Evolutionary conservation across 441 rosid species (phyloP).

Genomic region (Eruca vesicaria): DNA sequence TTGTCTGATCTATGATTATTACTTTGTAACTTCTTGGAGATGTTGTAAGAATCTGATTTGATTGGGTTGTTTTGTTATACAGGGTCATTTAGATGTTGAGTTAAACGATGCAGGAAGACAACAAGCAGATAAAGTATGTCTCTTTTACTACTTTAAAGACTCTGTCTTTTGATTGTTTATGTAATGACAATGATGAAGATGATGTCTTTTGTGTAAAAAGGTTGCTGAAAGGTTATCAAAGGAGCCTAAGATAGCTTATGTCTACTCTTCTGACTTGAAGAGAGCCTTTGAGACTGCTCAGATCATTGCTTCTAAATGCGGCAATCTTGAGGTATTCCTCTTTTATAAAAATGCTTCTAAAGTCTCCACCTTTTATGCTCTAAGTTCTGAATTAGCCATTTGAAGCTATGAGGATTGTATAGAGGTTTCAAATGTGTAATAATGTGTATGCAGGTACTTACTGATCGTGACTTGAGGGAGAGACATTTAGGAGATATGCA

Average conservation of each 20-base stretch:
- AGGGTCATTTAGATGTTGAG: conserved; percentile 67
- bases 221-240: conserved; percentile 64
- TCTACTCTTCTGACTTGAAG: conserved; percentile 82
- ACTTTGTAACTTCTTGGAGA: neutral
- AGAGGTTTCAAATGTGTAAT: neutral
- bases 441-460: conserved; percentile 51
- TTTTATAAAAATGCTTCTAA: neutral
- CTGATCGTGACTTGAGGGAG: conserved; percentile 65
- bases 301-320: conserved; percentile 62
- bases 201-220: conserved; percentile 9
- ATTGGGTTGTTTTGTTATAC: neutral
- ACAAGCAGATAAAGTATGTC: conserved; percentile 51
- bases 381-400: neutral
- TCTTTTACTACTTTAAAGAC: neutral
- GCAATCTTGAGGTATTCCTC: conserved; percentile 48
- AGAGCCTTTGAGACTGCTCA: conserved; percentile 75
- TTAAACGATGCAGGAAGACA: conserved; percentile 54
- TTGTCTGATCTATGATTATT: too few relatives aligned
- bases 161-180: neutral
- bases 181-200: neutral
- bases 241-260: conserved; percentile 52
- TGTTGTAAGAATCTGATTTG: neutral
- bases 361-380: neutral
- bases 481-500: conserved; percentile 86
- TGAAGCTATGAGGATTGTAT: neutral